Percentiles rank a stretch among this genome's conserved stretches.
phyloP scores from a whole-genome alignment of 1,284 basidiomycete genomes.

The Malassezia japonica region DNA sequence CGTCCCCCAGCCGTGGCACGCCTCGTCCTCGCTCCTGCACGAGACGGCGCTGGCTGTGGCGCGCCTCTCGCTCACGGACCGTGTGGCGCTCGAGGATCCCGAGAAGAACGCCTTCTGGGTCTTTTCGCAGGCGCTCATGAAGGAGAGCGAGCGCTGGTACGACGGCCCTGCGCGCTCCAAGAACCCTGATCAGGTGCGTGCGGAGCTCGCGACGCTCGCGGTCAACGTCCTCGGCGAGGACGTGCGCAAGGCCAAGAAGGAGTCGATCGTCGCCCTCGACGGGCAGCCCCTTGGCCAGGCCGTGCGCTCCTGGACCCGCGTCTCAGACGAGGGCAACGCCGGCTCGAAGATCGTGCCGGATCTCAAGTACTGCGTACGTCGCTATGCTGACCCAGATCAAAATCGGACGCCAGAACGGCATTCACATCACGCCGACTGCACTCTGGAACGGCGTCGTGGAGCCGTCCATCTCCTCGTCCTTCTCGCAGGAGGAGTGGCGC shows the following conservation, averaged over 20 bases:
- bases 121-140: conserved; percentile 59
- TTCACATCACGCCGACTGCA: conserved; percentile 82
- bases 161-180: conserved; percentile 65
- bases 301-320: conserved; percentile 59
- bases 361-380: conserved; percentile 63
- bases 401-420: conserved; percentile 76
- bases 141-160: conserved; percentile 65
- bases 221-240: conserved; percentile 53
- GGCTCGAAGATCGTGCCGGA: conserved; percentile 69
- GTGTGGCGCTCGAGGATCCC: conserved; percentile 10
- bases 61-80: conserved; percentile 52
- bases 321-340: conserved; percentile 62
- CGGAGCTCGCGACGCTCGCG: conserved; percentile 58
- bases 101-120: conserved; percentile 30
- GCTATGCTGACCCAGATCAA: conserved; percentile 54
- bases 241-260: conserved; percentile 43
- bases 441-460: conserved; percentile 60
- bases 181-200: conserved; percentile 65
- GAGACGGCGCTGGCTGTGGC: conserved; percentile 68
- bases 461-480: conserved; percentile 68
- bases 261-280: conserved; percentile 48
- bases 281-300: conserved; percentile 43
- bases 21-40: conserved; percentile 60
- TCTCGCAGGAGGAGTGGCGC: conserved; percentile 73
- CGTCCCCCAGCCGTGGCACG: conserved; percentile 61